Conservation (phyloP, 495 filamentous ascomycete species). For the Glutinoglossum americanum region DNA sequence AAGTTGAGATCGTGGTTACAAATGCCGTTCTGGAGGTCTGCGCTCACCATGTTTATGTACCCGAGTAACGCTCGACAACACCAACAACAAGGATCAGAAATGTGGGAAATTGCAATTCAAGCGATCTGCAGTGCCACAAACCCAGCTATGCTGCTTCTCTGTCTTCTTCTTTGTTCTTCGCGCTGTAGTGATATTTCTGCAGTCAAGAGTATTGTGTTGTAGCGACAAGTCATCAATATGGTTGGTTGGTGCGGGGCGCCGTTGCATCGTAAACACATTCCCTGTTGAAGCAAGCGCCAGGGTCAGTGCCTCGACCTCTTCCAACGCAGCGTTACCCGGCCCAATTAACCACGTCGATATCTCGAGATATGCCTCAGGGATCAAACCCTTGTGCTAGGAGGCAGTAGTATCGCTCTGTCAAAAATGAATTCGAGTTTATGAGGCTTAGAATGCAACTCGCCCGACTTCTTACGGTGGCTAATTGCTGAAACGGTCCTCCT, state of each 20-base stretch:
- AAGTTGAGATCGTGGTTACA: background rate
- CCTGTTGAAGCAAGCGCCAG: background rate
- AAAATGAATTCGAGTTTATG: background rate
- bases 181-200: background rate
- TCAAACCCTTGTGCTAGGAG: background rate
- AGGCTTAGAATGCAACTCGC: background rate
- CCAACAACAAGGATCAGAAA: background rate
- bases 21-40: background rate
- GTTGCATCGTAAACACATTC: background rate
- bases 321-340: background rate
- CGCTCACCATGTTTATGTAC: slow-evolving; percentile 2
- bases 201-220: background rate
- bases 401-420: background rate
- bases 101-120: background rate
- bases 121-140: background rate
- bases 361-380: background rate
- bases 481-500: background rate
- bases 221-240: background rate
- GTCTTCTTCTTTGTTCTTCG: background rate
- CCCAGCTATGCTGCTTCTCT: background rate
- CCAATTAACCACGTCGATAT: background rate
- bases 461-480: background rate
- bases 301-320: background rate
- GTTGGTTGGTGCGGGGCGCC: background rate
- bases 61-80: background rate